Base-by-base conservation (phyloP, 129 eudicot genomes). In the Pittosporum tobira region DNA sequence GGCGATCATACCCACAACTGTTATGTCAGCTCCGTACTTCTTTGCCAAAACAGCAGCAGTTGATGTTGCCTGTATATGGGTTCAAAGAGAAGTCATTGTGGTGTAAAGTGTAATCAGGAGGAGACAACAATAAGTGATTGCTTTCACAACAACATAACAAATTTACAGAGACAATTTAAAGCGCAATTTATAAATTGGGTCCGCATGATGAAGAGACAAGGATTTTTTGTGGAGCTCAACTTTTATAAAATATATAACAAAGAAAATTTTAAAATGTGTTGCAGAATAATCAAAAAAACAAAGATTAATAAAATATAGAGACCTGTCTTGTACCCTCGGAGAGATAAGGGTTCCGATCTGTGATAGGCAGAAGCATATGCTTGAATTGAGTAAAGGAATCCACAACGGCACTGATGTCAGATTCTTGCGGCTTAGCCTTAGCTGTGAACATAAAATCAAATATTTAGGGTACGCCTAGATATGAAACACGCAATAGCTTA, bases 261-360 rank as follows among this genome's bases (percentile, higher is more conserved):
- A n/a, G 37, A 19, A 51, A 31, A 18, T 51, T 22, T 15, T 9
- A 55, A 55, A 16, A 55, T 24, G 22, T 19, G 13, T 19, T 55
- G 61, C 61, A 55, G 20, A 9, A n/a, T 21, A 48, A 22, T 5
- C 23, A 48, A 5, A 64, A 19, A 28, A 31, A 31, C 46, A 64
- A 16, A 13, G 12, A 67, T 22, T 18, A 62, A 44, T 51, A 52
- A 29, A n/a, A 49, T 52, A 42, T 27, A 21, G 46, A 23, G 52
- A 86, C 96, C 98, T 91, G 95, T 80, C 95, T 83, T 61, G 94
- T 80, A 59, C 98, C 98, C 77, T 91, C 98, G 5, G 96, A 83
- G 26, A 91, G 94, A 72, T 83, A 87, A 61, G 98, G 98, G 59
- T 91, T 91, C 37, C 88, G 76, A 53, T 91, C 94, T 20, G 93